phyloP scores from a whole-genome alignment of 441 rosid genomes.

The Adansonia rubrostipa region DNA sequence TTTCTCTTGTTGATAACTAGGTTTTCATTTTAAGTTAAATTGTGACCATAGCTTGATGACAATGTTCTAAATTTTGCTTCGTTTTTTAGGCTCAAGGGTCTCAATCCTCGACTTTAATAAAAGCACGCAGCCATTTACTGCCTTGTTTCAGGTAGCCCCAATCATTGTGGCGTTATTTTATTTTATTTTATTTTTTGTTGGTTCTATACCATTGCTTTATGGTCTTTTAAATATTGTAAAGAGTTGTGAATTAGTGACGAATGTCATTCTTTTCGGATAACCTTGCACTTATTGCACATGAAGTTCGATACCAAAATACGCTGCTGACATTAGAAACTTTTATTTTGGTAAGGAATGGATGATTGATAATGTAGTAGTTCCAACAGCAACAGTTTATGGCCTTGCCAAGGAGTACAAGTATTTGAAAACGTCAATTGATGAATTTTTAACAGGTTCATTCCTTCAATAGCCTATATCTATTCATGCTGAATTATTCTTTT shows the following conservation, averaged over 20 bases:
- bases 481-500: slow-evolving; percentile 6
- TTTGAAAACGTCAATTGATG: slow-evolving; percentile 70
- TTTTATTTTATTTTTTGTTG: background rate
- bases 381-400: slow-evolving; percentile 72
- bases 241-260: background rate
- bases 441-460: slow-evolving; percentile 64
- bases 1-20: slow-evolving; percentile 1
- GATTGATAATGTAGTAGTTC: slow-evolving; percentile 78
- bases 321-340: slow-evolving; percentile 21
- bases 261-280: background rate
- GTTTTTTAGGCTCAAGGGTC: slow-evolving; percentile 59
- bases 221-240: background rate
- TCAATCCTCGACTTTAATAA: slow-evolving; percentile 86
- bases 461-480: slow-evolving; percentile 18
- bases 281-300: background rate
- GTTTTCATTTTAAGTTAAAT: background rate
- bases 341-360: slow-evolving; percentile 66
- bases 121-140: slow-evolving; percentile 50
- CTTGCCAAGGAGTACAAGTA: slow-evolving; percentile 72
- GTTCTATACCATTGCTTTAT: background rate
- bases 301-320: background rate
- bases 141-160: slow-evolving; percentile 64
- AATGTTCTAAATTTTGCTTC: slow-evolving; percentile 20
- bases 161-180: background rate
- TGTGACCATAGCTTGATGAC: slow-evolving; percentile 1